Base-by-base conservation (phyloP, 2,329 filamentous ascomycete species). In the Graphilbum ipis-grandicollis region DNA sequence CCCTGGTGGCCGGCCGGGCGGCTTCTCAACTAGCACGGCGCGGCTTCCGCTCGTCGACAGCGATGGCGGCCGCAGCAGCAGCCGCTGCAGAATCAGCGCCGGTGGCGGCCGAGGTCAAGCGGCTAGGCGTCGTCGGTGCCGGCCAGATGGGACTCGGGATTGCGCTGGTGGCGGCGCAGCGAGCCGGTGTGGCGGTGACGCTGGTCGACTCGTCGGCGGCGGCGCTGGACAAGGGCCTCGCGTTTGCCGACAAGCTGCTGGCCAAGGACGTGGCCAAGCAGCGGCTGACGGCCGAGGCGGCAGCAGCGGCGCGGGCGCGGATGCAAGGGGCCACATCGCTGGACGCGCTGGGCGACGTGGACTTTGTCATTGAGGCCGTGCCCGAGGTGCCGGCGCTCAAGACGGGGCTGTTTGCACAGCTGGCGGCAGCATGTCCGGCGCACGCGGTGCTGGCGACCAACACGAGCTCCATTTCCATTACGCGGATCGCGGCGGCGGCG, bases 81-180 rank as follows among this genome's bases (percentile, higher is more conserved):
- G n/a, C n/a, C n/a, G n/a, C n/a, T n/a, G n/a, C n/a, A n/a, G n/a
- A n/a, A n/a, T 74, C 70, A 29, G 57, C 73, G 32, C 60, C 65
- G 33, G 65, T 68, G 31, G 5, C 34, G 7, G 52, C 76, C 39
- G 74, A 86, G 51, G 77, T 98, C 43, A 92, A 86, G 62, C 79
- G 72, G 46, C 62, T 98, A 31, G 90, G 88, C 51, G 88, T 98
- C 35, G 68, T 98, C 51, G 90, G 90, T 46, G 86, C 88, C 37
- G 90, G 90, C 21, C 90, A 96, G 56, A 94, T 96, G 86, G 90
- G 90, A 41, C 64, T 98, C 32, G 90, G 90, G 41, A 98, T 98
- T 55, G 90, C 90, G 35, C 73, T 98, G 14, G 88, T 98, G 33
- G 90, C 88, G 35, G 84, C 88, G 31, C 76, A 83, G 46, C 85